Percentiles rank a stretch among this genome's conserved stretches.
Evolutionary conservation across 768 basidiomycete genomes (phyloP).

Genomic region (Rubroboletus satanas): DNA sequence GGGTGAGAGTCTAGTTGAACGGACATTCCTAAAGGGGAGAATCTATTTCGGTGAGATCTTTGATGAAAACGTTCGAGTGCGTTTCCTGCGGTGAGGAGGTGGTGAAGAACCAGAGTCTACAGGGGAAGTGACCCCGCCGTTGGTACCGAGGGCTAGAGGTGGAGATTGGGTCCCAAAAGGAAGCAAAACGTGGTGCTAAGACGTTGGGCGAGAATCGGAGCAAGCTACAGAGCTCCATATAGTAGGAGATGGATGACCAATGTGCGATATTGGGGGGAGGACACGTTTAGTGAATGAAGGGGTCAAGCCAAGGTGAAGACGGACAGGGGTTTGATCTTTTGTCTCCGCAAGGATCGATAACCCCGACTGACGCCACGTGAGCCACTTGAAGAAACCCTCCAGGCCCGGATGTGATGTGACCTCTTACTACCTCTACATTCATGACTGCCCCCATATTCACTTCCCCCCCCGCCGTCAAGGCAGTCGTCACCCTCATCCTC

Average conservation of each 20-base stretch:
- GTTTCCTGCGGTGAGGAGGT: slow-evolving; percentile 40
- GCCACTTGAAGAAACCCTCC: neutral
- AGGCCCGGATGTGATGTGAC: neutral
- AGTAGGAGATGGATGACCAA: slow-evolving; percentile 38
- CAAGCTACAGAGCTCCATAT: slow-evolving; percentile 32
- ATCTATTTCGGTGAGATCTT: slow-evolving; percentile 36
- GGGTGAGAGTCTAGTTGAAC: neutral
- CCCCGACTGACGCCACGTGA: slow-evolving; percentile 20
- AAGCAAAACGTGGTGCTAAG: slow-evolving; percentile 40
- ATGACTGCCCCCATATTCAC: slow-evolving; percentile 21
- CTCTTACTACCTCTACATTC: neutral
- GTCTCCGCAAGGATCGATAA: slow-evolving; percentile 18
- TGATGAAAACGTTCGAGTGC: slow-evolving; percentile 39
- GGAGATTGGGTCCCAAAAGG: slow-evolving; percentile 34
- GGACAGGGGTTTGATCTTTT: neutral
- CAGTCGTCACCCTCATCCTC: slow-evolving; percentile 41
- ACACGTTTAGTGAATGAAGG: too few species aligned
- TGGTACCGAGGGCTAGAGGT: slow-evolving; percentile 40
- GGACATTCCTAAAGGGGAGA: slow-evolving; percentile 40
- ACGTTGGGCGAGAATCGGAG: neutral
- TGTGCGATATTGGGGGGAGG: slow-evolving; percentile 36
- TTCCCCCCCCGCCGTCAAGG: slow-evolving; percentile 14
- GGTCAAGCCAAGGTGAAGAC: neutral
- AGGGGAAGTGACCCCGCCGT: too few species aligned
- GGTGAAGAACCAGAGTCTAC: slow-evolving; percentile 33